phyloP scores from a whole-genome alignment of 2,329 filamentous ascomycete species.

The Bimuria novae-zelandiae region DNA sequence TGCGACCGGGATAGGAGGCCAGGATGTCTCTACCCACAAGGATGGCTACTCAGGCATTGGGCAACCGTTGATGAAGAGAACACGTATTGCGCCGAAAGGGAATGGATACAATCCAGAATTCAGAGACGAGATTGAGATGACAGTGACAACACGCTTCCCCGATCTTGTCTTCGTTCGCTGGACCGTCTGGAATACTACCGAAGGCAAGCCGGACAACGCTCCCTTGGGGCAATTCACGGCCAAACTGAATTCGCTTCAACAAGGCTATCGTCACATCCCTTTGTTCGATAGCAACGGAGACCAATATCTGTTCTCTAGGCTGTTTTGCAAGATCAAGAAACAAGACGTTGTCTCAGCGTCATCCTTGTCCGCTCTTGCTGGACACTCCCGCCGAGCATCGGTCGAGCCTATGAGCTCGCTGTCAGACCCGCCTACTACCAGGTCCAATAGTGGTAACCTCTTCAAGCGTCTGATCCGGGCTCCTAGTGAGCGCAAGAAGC shows the following conservation, averaged over 20 bases:
- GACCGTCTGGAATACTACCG: conserved; percentile 84
- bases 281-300: conserved; percentile 87
- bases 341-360: conserved; percentile 54
- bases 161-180: conserved; percentile 92
- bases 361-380: conserved; percentile 26
- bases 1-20: conserved; percentile 68
- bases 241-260: conserved; percentile 85
- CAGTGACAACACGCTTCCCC: conserved; percentile 89
- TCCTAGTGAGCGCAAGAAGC: conserved; percentile 49
- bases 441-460: conserved; percentile 38
- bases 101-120: conserved; percentile 96
- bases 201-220: conserved; percentile 68
- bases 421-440: conserved; percentile 39
- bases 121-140: conserved; percentile 77
- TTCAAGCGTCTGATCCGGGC: conserved; percentile 52
- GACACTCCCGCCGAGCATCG: conserved; percentile 30
- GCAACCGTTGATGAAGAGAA: conserved; percentile 76
- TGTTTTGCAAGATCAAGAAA: conserved; percentile 86
- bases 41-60: conserved; percentile 68
- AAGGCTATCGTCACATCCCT: conserved; percentile 91
- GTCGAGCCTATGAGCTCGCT: conserved; percentile 34
- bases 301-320: conserved; percentile 89
- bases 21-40: conserved; percentile 65
- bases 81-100: conserved; percentile 76
- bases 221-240: conserved; percentile 88